These are phyloP conservation scores for Leccinum ambiguum DNA, from an alignment of 1,284 basidiomycete genomes.

Conservation along the genomic window DNA sequence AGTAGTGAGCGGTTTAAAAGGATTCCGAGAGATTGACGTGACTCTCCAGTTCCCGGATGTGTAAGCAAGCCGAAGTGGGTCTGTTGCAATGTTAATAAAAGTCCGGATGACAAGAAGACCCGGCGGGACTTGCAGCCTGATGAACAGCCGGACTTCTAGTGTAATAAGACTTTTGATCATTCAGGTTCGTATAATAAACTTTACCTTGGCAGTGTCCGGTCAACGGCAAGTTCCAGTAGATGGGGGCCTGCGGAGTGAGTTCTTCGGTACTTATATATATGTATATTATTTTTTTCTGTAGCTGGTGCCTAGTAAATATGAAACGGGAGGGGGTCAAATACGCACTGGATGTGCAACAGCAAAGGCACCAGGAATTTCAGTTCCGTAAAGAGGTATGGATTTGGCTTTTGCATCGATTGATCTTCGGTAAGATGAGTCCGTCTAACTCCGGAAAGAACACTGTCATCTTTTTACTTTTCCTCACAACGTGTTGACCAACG, in stretches of 20 bases:
- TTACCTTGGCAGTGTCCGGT: slow-evolving; percentile 32
- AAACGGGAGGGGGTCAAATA: slow-evolving; percentile 16
- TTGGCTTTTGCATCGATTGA: slow-evolving; percentile 36
- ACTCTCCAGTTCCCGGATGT: slow-evolving; percentile 30
- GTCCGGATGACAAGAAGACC: slow-evolving; percentile 29
- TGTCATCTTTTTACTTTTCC: slow-evolving; percentile 17
- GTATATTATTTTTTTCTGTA: slow-evolving; percentile 7
- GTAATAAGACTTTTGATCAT: slow-evolving; percentile 29
- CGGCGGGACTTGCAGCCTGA: slow-evolving; percentile 29
- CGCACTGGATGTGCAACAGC: slow-evolving; percentile 14
- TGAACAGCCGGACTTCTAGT: slow-evolving; percentile 24
- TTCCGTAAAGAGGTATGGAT: slow-evolving; percentile 34
- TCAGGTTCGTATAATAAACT: slow-evolving; percentile 32
- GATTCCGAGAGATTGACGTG: slow-evolving; percentile 25
- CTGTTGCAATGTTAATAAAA: slow-evolving; percentile 28
- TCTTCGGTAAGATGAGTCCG: slow-evolving; percentile 34
- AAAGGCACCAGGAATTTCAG: slow-evolving; percentile 31
- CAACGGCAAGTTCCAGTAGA: slow-evolving; percentile 28
- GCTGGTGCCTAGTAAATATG: slow-evolving; percentile 9
- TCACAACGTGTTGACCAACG: slow-evolving; percentile 13
- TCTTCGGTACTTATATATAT: slow-evolving; percentile 19
- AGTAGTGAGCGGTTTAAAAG: slow-evolving; percentile 26
- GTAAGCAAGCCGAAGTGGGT: slow-evolving; percentile 32
- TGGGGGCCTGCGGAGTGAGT: slow-evolving; percentile 26
- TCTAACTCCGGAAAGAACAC: slow-evolving; percentile 30